A percentile compares a stretch with the other conserved stretches of the same genome.
phyloP scores from a whole-genome alignment of 768 basidiomycete species.

The Lentinula guzmanii region DNA sequence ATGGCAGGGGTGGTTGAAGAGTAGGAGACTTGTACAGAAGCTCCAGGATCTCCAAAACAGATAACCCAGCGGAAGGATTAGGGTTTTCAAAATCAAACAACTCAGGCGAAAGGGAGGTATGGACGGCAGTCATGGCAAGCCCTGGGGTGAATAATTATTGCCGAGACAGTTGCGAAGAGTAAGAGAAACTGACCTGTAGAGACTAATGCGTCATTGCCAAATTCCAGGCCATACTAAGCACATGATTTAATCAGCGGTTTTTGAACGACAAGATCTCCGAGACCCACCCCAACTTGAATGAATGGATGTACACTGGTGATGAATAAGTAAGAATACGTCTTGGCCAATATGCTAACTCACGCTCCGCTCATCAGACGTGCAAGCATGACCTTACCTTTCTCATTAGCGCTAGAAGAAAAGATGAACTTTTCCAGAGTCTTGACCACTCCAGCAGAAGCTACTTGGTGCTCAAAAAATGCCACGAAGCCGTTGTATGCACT shows the following conservation, averaged over 20 bases:
- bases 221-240: conserved; percentile 21
- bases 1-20: conserved; percentile 45
- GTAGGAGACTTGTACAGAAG: conserved; percentile 43
- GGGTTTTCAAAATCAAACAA: conserved; percentile 23
- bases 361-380: conserved; percentile 25
- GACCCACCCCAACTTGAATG: conserved; percentile 51
- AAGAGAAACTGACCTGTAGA: conserved; percentile 32
- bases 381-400: conserved; percentile 28
- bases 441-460: conserved; percentile 29
- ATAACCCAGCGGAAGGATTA: conserved; percentile 16
- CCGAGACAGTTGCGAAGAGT: neutral
- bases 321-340: neutral
- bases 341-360: conserved; percentile 18
- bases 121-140: conserved; percentile 45
- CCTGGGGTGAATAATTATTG: conserved; percentile 19
- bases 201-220: conserved; percentile 41
- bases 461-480: conserved; percentile 32
- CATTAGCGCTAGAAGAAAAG: conserved; percentile 31
- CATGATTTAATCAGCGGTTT: neutral
- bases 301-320: conserved; percentile 42
- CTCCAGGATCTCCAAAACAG: conserved; percentile 45
- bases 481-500: conserved; percentile 34
- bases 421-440: conserved; percentile 42
- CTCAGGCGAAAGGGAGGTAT: conserved; percentile 21
- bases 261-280: neutral